Evolutionary conservation across 2,329 filamentous ascomycete genomes (phyloP).

Genomic region (Arthrobotrys conoides): DNA sequence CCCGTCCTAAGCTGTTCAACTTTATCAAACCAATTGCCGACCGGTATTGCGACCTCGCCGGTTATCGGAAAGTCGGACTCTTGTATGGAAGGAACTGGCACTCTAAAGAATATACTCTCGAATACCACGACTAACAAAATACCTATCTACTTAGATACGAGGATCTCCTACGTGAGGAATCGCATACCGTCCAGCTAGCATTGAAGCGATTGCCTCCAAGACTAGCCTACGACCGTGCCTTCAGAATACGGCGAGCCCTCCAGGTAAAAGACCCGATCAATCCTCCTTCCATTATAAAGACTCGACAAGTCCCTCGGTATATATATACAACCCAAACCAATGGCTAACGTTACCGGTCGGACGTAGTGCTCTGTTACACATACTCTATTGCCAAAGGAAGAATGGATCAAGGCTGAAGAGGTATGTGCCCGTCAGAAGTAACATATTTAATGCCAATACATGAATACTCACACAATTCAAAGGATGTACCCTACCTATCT

Average conservation of each 20-base stretch:
- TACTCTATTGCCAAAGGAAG: slow-evolving; percentile 75
- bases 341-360: neutral
- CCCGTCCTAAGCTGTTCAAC: slow-evolving; percentile 86
- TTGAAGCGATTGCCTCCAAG: slow-evolving; percentile 90
- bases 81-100: slow-evolving; percentile 74
- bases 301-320: neutral
- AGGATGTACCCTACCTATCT: slow-evolving; percentile 78
- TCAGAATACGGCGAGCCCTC: slow-evolving; percentile 94
- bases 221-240: slow-evolving; percentile 96
- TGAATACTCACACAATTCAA: slow-evolving; percentile 63
- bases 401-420: slow-evolving; percentile 78
- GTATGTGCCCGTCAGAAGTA: slow-evolving; percentile 68
- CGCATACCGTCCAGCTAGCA: slow-evolving; percentile 85
- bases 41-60: slow-evolving; percentile 90
- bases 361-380: slow-evolving; percentile 76
- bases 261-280: slow-evolving; percentile 74
- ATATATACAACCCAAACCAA: neutral
- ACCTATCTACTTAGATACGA: slow-evolving; percentile 77
- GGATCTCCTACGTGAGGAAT: slow-evolving; percentile 94
- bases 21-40: slow-evolving; percentile 84
- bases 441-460: slow-evolving; percentile 3
- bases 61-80: slow-evolving; percentile 93
- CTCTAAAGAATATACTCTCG: neutral
- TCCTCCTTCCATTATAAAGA: neutral
- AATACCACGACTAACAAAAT: neutral